Evolutionary conservation across 768 basidiomycete species (phyloP).

Genomic region (Pholiota microspora): DNA sequence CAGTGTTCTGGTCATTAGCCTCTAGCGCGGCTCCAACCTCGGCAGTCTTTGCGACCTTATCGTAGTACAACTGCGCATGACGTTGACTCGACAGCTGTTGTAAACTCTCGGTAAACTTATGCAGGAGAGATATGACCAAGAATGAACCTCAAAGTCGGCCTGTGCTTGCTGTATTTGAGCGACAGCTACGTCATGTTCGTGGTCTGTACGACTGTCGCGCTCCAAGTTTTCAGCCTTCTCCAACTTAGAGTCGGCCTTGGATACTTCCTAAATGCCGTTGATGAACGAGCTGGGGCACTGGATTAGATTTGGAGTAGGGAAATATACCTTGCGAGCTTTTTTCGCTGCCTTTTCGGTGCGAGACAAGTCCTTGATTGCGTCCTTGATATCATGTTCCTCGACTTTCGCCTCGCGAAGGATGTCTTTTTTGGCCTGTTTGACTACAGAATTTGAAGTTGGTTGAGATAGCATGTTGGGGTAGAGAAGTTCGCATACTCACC

Average conservation of each 20-base stretch:
- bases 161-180: constrained; percentile 5
- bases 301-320: neutral
- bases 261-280: neutral
- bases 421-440: constrained; percentile 39
- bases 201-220: neutral
- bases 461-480: neutral
- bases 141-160: neutral
- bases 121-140: neutral
- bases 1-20: constrained; percentile 23
- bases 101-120: neutral
- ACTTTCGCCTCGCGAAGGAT: constrained; percentile 48
- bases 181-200: neutral
- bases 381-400: constrained; percentile 49
- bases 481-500: neutral
- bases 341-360: constrained; percentile 50
- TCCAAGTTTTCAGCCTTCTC: neutral
- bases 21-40: constrained; percentile 22
- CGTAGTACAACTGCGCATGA: constrained; percentile 20
- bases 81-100: constrained; percentile 17
- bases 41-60: constrained; percentile 20
- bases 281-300: neutral
- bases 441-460: constrained; percentile 8
- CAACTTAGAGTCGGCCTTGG: neutral
- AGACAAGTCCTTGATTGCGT: constrained; percentile 50
- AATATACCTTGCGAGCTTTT: constrained; percentile 35